Percentiles rank a stretch among this genome's conserved stretches.
These are phyloP conservation scores for Knufia petricola DNA, from an alignment of 2,329 filamentous ascomycete species.

Conservation along the genomic window DNA sequence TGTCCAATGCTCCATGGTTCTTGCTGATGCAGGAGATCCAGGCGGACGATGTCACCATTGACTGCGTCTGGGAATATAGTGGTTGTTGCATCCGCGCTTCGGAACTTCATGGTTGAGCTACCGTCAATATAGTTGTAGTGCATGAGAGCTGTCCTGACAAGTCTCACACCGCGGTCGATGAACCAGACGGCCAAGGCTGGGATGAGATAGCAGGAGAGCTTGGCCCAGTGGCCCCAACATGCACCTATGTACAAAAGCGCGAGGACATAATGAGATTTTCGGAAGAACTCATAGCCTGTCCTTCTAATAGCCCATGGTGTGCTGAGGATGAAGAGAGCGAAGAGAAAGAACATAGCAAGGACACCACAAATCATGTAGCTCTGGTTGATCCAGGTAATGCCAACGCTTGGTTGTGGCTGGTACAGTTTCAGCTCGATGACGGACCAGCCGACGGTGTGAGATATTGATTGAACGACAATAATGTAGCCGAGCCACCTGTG, in stretches of 20 bases:
- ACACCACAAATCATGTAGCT: conserved; percentile 65
- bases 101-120: conserved; percentile 43
- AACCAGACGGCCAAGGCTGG: conserved; percentile 56
- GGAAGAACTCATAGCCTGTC: conserved; percentile 69
- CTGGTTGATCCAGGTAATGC: conserved; percentile 49
- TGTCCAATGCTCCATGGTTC: conserved; percentile 56
- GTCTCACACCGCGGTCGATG: conserved; percentile 52
- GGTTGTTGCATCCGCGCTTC: conserved; percentile 42
- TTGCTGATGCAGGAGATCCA: conserved; percentile 56
- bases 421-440: conserved; percentile 58
- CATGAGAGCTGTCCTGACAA: conserved; percentile 49
- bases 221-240: conserved; percentile 64
- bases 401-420: conserved; percentile 57
- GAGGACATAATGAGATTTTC: conserved; percentile 62
- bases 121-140: conserved; percentile 47
- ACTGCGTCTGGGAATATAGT: conserved; percentile 46
- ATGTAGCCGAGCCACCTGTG: conserved; percentile 68
- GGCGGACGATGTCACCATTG: conserved; percentile 53
- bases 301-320: conserved; percentile 50
- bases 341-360: conserved; percentile 56
- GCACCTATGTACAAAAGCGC: conserved; percentile 66
- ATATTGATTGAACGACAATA: conserved; percentile 55
- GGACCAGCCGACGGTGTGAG: conserved; percentile 65
- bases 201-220: conserved; percentile 59
- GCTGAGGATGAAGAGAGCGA: conserved; percentile 52